Percentiles rank a stretch among this genome's conserved stretches.
Evolutionary conservation across 495 filamentous ascomycete species (phyloP).

Genomic region (Clavariopsis aquatica): DNA sequence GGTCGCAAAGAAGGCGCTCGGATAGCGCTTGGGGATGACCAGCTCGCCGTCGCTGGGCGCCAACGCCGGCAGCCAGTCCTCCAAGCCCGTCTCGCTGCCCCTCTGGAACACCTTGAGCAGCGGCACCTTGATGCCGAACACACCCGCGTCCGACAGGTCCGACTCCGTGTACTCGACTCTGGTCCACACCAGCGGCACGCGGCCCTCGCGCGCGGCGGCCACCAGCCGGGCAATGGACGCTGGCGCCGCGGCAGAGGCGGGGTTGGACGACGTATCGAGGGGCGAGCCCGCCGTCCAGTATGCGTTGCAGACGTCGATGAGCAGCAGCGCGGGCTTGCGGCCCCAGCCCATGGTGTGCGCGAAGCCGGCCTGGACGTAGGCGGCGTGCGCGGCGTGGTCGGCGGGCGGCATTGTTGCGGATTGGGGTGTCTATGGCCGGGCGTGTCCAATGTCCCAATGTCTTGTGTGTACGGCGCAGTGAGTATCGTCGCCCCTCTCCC

Average conservation of each 20-base stretch:
- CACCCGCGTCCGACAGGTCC: conserved; percentile 45
- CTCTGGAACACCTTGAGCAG: conserved; percentile 43
- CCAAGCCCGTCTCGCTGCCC: conserved; percentile 43
- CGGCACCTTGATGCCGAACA: conserved; percentile 42
- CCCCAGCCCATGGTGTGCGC: conserved; percentile 46
- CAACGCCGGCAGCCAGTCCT: conserved; percentile 41
- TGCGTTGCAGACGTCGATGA: conserved; percentile 49
- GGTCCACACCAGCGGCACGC: conserved; percentile 40
- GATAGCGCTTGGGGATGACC: conserved; percentile 44
- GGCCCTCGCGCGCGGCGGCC: conserved; percentile 38
- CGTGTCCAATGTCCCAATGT: too few relatives aligned
- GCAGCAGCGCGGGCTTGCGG: conserved; percentile 39
- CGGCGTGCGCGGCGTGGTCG: conserved; percentile 10
- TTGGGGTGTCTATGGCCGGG: too few relatives aligned
- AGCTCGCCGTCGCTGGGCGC: conserved; percentile 41
- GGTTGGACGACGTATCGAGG: conserved; percentile 40
- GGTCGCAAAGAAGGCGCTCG: conserved; percentile 49
- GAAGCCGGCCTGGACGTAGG: conserved; percentile 37
- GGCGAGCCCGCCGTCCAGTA: conserved; percentile 46
- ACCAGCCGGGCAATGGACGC: conserved; percentile 42
- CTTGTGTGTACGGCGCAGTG: too few relatives aligned
- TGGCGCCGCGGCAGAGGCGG: conserved; percentile 37
- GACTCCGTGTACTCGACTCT: conserved; percentile 41
- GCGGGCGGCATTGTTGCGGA: conserved; percentile 3
- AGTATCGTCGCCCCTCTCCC: too few relatives aligned